Evolutionary conservation across 140 eudicot species (phyloP), one percentile per base, ranked within the genome.

Genomic region (Anethum foeniculum): DNA sequence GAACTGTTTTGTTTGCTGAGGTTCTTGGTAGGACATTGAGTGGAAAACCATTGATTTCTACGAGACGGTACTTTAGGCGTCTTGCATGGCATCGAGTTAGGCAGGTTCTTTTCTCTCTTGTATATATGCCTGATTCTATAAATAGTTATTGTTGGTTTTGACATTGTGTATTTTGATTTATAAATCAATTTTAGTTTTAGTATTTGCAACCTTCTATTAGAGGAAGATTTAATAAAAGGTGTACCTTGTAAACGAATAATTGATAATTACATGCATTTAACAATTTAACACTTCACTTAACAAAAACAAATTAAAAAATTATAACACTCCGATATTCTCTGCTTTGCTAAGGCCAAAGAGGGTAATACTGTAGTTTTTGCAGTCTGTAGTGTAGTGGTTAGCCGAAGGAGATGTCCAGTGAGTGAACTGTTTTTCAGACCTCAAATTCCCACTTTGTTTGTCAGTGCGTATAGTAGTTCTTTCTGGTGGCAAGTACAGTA

Each of bases 31-130:
- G 98, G 79, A 94, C 93, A 7, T 94, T 94, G 69, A 90, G 97
- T 60, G 97, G 98, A 7, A 67, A 97, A 80, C 98, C 98, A 4
- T 83, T 94, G 87, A 83, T 94, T 64, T 94, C 98, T 28, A 77
- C 93, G 5, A 76, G 98, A 43, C 84, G 93, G 74, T 72, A 85
- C 1, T 90, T 94, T 83, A 88, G 96, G 27, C 89, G 93, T 25
- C 72, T 92, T 76, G 95, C 98, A 32, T 94, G 98, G 98, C 97
- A 94, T 84, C 97, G 97, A 81, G 98, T 94, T 97, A 94, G 98
- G 97, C 98, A 94, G 97, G 98, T 94, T 88, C 93, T 94, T 92
- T 81, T 88, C 98, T 93, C 85, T 81, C 93, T 86, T 81, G 79
- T 77, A 13, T 32, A 79, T 27, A 79, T 27, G 21, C 60, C 76